phyloP scores from a whole-genome alignment of 2,329 filamentous ascomycete genomes.

The Fusarium sp. region DNA sequence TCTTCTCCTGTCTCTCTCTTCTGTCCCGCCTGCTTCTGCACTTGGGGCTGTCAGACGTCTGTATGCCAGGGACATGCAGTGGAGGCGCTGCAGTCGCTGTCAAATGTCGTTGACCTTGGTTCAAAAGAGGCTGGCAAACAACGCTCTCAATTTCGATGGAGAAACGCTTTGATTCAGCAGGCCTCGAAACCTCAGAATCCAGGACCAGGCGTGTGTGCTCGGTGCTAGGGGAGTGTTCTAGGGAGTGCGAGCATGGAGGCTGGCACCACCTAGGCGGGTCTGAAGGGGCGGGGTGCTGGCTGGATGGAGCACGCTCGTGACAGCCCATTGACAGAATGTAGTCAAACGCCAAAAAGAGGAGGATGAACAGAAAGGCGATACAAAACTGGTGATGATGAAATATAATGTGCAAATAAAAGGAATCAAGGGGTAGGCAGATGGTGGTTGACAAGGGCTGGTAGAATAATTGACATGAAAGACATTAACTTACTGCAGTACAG shows the following conservation, averaged over 20 bases:
- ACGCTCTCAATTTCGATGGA: constrained; percentile 31
- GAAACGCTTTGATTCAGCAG: constrained; percentile 18
- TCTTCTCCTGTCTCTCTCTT: not conserved
- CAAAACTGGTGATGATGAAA: constrained; percentile 3
- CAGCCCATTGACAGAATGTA: constrained; percentile 46
- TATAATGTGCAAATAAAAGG: not conserved
- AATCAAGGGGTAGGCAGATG: not conserved
- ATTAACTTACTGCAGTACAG: constrained; percentile 35
- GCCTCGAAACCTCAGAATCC: constrained; percentile 29
- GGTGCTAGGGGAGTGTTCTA: constrained; percentile 40
- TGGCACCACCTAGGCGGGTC: constrained; percentile 48
- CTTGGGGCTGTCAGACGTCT: constrained; percentile 35
- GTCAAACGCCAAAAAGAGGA: constrained; percentile 21
- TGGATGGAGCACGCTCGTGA: constrained; percentile 52
- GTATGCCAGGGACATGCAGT: constrained; percentile 47
- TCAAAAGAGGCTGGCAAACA: constrained; percentile 35
- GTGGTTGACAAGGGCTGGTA: constrained; percentile 8
- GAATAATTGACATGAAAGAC: constrained; percentile 11
- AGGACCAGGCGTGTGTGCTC: constrained; percentile 39
- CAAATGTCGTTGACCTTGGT: constrained; percentile 15
- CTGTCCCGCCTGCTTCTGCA: constrained; percentile 32
- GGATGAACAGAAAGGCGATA: constrained; percentile 19
- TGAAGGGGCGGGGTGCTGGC: constrained; percentile 50
- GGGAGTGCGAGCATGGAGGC: constrained; percentile 46
- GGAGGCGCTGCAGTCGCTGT: constrained; percentile 23